A percentile compares a stretch with the other conserved stretches of the same genome.
Evolutionary conservation across 345 rosid genomes (phyloP).

Genomic region (Ailanthus altissimus): DNA sequence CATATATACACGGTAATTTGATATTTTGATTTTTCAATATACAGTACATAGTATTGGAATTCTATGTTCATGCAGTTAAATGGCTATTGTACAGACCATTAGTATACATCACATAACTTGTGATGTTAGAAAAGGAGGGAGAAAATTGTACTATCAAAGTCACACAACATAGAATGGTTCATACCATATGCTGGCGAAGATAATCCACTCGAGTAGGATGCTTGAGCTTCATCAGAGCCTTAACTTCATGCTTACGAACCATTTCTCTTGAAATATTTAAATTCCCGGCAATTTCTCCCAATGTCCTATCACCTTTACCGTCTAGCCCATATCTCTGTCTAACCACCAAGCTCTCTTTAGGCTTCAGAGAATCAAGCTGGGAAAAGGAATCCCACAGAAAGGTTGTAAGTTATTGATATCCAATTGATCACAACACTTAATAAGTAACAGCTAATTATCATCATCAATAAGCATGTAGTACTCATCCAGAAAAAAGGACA

Average conservation of each 20-base stretch:
- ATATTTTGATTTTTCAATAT: conserved; percentile 17
- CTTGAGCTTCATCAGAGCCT: conserved; percentile 96
- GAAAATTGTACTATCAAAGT: conserved; percentile 12
- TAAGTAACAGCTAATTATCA: background rate
- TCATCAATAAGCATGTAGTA: background rate
- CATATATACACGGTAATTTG: conserved; percentile 14
- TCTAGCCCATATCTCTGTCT: conserved; percentile 93
- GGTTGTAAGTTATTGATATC: background rate
- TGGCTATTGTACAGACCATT: conserved; percentile 30
- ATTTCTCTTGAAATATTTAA: conserved; percentile 93
- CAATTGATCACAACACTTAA: background rate
- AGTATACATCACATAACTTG: conserved; percentile 10
- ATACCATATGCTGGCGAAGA: conserved; percentile 68
- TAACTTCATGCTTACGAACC: conserved; percentile 95
- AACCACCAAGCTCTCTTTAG: conserved; percentile 91
- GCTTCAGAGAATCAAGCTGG: conserved; percentile 90
- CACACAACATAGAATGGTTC: conserved; percentile 27
- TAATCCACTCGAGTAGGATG: conserved; percentile 88
- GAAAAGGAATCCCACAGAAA: conserved; percentile 6
- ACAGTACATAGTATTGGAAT: conserved; percentile 28
- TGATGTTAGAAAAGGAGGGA: background rate
- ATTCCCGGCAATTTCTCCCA: conserved; percentile 92
- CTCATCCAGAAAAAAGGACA: background rate
- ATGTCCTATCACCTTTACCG: conserved; percentile 89
- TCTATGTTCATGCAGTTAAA: conserved; percentile 26